A percentile compares a stretch with the other conserved stretches of the same genome.
These are phyloP conservation scores for Colletotrichum shisoi DNA, from an alignment of 2,329 filamentous ascomycete genomes.

Conservation along the genomic window DNA sequence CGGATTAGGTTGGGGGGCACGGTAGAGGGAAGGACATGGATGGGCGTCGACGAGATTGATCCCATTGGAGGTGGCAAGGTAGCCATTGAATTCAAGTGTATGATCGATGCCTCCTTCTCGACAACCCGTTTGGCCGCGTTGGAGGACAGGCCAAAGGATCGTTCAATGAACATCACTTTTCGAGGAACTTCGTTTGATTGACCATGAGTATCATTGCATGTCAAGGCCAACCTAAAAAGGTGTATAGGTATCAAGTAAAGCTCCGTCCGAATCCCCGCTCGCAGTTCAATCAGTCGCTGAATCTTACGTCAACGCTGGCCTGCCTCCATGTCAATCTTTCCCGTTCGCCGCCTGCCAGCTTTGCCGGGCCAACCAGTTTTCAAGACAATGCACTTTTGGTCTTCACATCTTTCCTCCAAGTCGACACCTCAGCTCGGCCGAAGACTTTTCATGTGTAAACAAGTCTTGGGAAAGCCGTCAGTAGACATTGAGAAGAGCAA, in stretches of 20 bases:
- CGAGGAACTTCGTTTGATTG: slow-evolving; percentile 1
- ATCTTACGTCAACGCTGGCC: slow-evolving; percentile 21
- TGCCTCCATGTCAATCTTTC: slow-evolving; percentile 31
- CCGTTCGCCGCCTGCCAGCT: slow-evolving; percentile 22
- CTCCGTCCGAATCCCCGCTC: slow-evolving; percentile 22
- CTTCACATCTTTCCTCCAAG: slow-evolving; percentile 1
- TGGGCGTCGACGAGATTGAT: too few relatives aligned
- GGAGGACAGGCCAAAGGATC: neutral
- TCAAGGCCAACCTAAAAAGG: slow-evolving; percentile 36
- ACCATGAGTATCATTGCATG: slow-evolving; percentile 41
- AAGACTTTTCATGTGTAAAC: neutral
- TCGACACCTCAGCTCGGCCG: slow-evolving; percentile 6
- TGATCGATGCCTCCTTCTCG: too few relatives aligned
- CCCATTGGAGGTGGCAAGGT: too few relatives aligned
- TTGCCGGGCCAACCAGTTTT: slow-evolving; percentile 17
- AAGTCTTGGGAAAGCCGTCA: neutral
- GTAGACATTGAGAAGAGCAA: neutral
- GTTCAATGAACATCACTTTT: neutral
- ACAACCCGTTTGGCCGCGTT: too few relatives aligned
- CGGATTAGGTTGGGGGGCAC: too few relatives aligned
- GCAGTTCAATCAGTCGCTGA: slow-evolving; percentile 27
- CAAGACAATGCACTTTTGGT: slow-evolving; percentile 26
- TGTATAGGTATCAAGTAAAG: slow-evolving; percentile 20
- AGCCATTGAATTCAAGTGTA: too few relatives aligned
- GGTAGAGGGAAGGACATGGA: too few relatives aligned